phyloP scores from a whole-genome alignment of 2,329 filamentous ascomycete species.

The Chaetomium strumarium region DNA sequence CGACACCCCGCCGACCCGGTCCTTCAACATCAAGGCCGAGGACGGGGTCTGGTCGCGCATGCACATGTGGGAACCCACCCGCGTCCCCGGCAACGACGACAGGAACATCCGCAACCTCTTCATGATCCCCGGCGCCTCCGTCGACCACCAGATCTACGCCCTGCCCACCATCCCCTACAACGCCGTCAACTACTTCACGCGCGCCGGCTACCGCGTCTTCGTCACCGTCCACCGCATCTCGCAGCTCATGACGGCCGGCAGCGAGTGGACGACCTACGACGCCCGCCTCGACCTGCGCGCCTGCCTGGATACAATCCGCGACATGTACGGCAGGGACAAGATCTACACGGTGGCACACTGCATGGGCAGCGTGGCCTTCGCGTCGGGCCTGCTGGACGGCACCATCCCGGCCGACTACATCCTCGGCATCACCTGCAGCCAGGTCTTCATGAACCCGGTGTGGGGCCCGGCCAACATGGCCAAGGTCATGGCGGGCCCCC shows the following conservation, averaged over 20 bases:
- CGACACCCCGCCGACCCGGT: slow-evolving; percentile 39
- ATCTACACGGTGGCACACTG: slow-evolving; percentile 58
- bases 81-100: slow-evolving; percentile 25
- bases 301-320: slow-evolving; percentile 48
- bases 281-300: slow-evolving; percentile 54
- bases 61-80: slow-evolving; percentile 51
- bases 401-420: slow-evolving; percentile 54
- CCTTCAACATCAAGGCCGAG: slow-evolving; percentile 40
- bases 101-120: slow-evolving; percentile 45
- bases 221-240: slow-evolving; percentile 54
- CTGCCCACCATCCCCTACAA: slow-evolving; percentile 59
- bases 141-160: slow-evolving; percentile 58
- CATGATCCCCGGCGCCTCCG: slow-evolving; percentile 56
- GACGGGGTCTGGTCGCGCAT: slow-evolving; percentile 50
- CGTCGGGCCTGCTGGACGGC: slow-evolving; percentile 55
- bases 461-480: slow-evolving; percentile 51
- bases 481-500: slow-evolving; percentile 45
- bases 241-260: slow-evolving; percentile 42
- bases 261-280: slow-evolving; percentile 54
- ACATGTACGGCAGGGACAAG: slow-evolving; percentile 31
- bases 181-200: slow-evolving; percentile 56
- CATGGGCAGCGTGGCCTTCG: slow-evolving; percentile 55
- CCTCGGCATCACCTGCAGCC: slow-evolving; percentile 50
- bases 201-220: slow-evolving; percentile 55
- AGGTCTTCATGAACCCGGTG: slow-evolving; percentile 59